These are phyloP conservation scores for Mortierella sp. DNA, from an alignment of 371 early-diverging fungal species.

Conservation along the genomic window DNA sequence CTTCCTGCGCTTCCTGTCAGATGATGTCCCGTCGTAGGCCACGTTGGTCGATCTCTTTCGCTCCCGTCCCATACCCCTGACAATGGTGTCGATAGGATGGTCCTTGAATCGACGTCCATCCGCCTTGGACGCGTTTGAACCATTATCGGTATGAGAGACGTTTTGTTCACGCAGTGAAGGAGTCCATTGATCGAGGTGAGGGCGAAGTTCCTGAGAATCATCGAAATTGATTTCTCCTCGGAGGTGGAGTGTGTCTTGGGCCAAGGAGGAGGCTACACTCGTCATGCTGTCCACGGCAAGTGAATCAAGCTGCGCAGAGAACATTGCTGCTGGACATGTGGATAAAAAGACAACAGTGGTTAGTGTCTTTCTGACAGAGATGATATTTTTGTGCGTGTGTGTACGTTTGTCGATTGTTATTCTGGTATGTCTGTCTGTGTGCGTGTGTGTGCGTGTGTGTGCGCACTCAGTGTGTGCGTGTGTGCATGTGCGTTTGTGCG, in stretches of 20 bases:
- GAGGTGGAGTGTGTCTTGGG: neutral
- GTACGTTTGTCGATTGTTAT: neutral
- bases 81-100: neutral
- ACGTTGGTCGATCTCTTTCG: constrained; percentile 18
- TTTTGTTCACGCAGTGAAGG: neutral
- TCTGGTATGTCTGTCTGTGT: neutral
- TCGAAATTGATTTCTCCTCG: neutral
- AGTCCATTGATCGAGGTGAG: neutral
- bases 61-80: constrained; percentile 12
- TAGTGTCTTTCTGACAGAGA: neutral
- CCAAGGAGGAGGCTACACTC: neutral
- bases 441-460: neutral
- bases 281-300: neutral
- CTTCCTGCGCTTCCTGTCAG: constrained; percentile 26
- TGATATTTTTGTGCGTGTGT: constrained; percentile 6
- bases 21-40: neutral
- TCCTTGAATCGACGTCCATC: neutral
- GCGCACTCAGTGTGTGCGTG: neutral
- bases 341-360: neutral
- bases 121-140: neutral
- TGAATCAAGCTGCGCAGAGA: constrained; percentile 31
- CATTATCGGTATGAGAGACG: neutral
- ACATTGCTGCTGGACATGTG: neutral
- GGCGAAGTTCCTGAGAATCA: neutral
- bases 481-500: neutral